Percentiles rank a stretch among this genome's conserved stretches.
phyloP scores from a whole-genome alignment of 202 grass and related monocot genomes.

The Eragrostis tef region DNA sequence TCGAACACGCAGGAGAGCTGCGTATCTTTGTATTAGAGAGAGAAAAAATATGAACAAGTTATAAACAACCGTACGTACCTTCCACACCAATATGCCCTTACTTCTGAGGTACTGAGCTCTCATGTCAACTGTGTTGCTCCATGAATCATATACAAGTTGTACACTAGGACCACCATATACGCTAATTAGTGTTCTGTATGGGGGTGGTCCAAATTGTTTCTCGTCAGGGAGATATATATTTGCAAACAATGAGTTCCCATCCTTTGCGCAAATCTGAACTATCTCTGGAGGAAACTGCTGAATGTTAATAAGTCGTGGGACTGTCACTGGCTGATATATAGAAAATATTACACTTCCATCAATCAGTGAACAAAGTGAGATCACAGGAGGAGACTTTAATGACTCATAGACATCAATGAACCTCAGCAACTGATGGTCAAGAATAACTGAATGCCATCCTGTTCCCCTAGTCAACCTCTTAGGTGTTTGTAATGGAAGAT shows the following conservation, averaged over 20 bases:
- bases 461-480: neutral
- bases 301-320: neutral
- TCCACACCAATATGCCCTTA: neutral
- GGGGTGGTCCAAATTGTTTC: neutral
- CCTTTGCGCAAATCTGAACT: neutral
- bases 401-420: neutral
- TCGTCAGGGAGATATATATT: neutral
- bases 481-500: neutral
- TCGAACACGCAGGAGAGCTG: too few relatives aligned
- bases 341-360: neutral
- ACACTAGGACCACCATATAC: neutral
- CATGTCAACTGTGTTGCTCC: neutral
- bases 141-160: neutral
- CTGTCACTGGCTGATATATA: neutral
- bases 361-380: neutral
- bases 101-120: slow-evolving; percentile 1
- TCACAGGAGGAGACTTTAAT: neutral
- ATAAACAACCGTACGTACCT: slow-evolving; percentile 12
- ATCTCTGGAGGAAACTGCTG: neutral
- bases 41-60: slow-evolving; percentile 19
- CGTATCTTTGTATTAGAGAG: too few relatives aligned
- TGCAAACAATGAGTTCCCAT: neutral
- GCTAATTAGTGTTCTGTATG: neutral
- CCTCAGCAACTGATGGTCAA: neutral
- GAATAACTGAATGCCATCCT: neutral